Evolutionary conservation across 1,139 yeast species (phyloP).

Genomic region (Casaregolazyma suthepensis): DNA sequence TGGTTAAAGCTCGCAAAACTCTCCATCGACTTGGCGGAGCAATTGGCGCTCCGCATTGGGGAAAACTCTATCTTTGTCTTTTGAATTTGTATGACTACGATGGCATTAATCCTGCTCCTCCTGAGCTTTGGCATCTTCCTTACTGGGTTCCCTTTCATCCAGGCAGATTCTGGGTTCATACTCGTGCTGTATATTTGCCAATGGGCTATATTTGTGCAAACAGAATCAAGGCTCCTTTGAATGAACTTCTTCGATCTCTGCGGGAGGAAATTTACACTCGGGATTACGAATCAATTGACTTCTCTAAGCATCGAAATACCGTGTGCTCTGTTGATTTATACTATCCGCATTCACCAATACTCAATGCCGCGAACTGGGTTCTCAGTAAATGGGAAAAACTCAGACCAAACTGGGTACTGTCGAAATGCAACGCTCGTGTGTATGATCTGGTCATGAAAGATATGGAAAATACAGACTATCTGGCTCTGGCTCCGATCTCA

Average conservation of each 20-base stretch:
- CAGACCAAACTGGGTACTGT: constrained; percentile 69
- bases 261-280: constrained; percentile 70
- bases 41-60: constrained; percentile 92
- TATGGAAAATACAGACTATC: constrained; percentile 65
- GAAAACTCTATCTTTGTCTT: constrained; percentile 82
- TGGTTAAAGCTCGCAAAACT: constrained; percentile 70
- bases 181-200: constrained; percentile 86
- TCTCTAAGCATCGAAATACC: constrained; percentile 63
- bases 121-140: constrained; percentile 89
- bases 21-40: constrained; percentile 82
- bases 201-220: constrained; percentile 72
- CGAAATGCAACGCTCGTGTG: constrained; percentile 47
- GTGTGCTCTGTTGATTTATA: constrained; percentile 91
- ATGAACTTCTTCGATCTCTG: constrained; percentile 56
- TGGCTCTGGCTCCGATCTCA: constrained; percentile 92
- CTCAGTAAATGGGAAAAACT: constrained; percentile 61
- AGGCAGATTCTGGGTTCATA: constrained; percentile 98
- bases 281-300: constrained; percentile 64
- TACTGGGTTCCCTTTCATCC: constrained; percentile 82
- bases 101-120: constrained; percentile 97
- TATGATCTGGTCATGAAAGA: constrained; percentile 70
- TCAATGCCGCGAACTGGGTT: constrained; percentile 57
- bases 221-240: constrained; percentile 50
- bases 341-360: constrained; percentile 75
- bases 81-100: constrained; percentile 86